Conservation (phyloP, 352 stramenopile species). For the Globisporangium orthogonon region DNA sequence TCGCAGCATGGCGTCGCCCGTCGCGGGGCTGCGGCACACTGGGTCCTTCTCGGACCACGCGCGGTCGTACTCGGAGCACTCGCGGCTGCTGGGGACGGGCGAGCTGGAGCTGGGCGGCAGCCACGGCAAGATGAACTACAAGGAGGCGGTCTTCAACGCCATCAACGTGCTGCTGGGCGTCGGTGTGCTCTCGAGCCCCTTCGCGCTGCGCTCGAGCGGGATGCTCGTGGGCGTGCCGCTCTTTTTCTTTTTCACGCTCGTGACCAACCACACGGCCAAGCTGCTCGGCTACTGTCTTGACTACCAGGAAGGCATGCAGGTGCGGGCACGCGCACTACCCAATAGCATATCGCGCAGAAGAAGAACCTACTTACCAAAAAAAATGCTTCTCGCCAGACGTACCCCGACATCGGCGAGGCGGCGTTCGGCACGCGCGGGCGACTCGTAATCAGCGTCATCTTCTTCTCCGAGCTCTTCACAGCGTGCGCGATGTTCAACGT, state of each 20-base stretch:
- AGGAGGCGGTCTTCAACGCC: conserved; percentile 73
- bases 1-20: conserved; percentile 49
- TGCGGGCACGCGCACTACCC: conserved; percentile 6
- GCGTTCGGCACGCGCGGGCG: conserved; percentile 67
- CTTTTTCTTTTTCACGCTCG: conserved; percentile 79
- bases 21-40: conserved; percentile 22
- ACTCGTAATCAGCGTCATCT: conserved; percentile 70
- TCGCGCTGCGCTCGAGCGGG: conserved; percentile 71
- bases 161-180: conserved; percentile 86
- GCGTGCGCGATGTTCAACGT: conserved; percentile 78
- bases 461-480: conserved; percentile 80
- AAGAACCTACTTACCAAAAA: neutral
- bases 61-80: conserved; percentile 36
- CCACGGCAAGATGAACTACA: conserved; percentile 56
- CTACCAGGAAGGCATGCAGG: conserved; percentile 77
- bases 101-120: conserved; percentile 1
- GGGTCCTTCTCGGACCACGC: conserved; percentile 40
- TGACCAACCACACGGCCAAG: conserved; percentile 85
- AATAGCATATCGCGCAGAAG: too few species aligned
- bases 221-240: conserved; percentile 63
- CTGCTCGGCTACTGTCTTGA: conserved; percentile 74
- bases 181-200: conserved; percentile 78
- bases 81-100: conserved; percentile 22
- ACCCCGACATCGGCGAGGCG: conserved; percentile 77
- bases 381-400: conserved; percentile 26